Evolutionary conservation across 108 stramenopile species (phyloP).

Genomic region (Stephanodiscus triporus): DNA sequence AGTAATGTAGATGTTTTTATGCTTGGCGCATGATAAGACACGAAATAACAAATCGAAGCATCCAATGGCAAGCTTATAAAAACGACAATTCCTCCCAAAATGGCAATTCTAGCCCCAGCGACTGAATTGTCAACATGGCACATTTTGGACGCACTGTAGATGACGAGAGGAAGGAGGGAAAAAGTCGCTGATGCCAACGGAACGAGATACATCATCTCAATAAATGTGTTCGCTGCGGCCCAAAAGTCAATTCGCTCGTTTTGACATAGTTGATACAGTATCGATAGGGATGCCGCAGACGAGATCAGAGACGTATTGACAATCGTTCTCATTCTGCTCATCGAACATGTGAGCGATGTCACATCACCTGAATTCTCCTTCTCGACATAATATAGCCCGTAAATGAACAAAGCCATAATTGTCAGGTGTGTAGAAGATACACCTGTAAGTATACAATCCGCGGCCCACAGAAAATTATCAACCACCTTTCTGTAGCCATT

Average conservation of each 20-base stretch:
- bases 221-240: constrained; percentile 4
- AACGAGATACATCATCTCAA: constrained; percentile 11
- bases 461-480: constrained; percentile 6
- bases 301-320: background rate
- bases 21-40: constrained; percentile 1
- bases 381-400: background rate
- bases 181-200: background rate
- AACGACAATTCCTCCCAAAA: constrained; percentile 6
- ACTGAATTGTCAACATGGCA: background rate
- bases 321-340: background rate
- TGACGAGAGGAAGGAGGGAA: constrained; percentile 8
- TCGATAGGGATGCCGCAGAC: background rate
- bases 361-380: constrained; percentile 2
- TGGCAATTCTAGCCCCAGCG: constrained; percentile 1
- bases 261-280: background rate
- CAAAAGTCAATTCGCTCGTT: background rate
- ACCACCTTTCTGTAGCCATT: background rate
- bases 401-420: constrained; percentile 9
- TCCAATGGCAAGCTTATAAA: background rate
- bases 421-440: constrained; percentile 10
- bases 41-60: constrained; percentile 1
- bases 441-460: constrained; percentile 25
- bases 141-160: background rate
- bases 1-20: constrained; percentile 15
- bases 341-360: constrained; percentile 10